Percentiles rank a stretch among this genome's conserved stretches.
Conservation (phyloP, 2,329 filamentous ascomycete genomes). For the Mycocentrospora acerina region DNA sequence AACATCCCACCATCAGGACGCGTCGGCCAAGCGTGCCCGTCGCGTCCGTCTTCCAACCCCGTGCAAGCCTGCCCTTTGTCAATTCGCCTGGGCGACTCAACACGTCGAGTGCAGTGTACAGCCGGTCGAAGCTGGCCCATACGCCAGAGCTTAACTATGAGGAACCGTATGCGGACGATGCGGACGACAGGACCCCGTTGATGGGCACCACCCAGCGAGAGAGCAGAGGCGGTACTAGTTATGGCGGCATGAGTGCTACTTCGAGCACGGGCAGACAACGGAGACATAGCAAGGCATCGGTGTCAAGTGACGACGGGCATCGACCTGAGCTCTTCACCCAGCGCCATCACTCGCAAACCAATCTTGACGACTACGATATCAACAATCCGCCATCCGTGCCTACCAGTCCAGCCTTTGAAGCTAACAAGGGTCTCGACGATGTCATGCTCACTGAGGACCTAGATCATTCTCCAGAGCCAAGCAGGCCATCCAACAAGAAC, state of each 20-base stretch:
- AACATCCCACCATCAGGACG: constrained; percentile 44
- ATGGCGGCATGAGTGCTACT: constrained; percentile 30
- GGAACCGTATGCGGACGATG: constrained; percentile 49
- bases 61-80: constrained; percentile 24
- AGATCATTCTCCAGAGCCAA: constrained; percentile 23
- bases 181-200: constrained; percentile 58
- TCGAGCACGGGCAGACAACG: constrained; percentile 36
- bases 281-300: constrained; percentile 34
- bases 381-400: constrained; percentile 67
- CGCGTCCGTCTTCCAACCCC: constrained; percentile 29
- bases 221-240: constrained; percentile 36
- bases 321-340: constrained; percentile 26
- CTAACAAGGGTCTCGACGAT: constrained; percentile 58
- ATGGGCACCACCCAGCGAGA: constrained; percentile 45
- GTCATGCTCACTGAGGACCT: constrained; percentile 71
- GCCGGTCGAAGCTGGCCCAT: constrained; percentile 31
- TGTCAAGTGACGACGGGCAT: constrained; percentile 28
- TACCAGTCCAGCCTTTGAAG: constrained; percentile 56
- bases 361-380: constrained; percentile 56
- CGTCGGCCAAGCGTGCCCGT: constrained; percentile 49
- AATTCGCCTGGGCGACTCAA: constrained; percentile 23
- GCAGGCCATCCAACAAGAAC: constrained; percentile 19
- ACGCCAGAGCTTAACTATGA: constrained; percentile 46
- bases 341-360: constrained; percentile 33
- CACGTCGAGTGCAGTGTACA: constrained; percentile 12